phyloP scores from a whole-genome alignment of 2,329 filamentous ascomycete genomes.

The Blastomyces gilchristii region DNA sequence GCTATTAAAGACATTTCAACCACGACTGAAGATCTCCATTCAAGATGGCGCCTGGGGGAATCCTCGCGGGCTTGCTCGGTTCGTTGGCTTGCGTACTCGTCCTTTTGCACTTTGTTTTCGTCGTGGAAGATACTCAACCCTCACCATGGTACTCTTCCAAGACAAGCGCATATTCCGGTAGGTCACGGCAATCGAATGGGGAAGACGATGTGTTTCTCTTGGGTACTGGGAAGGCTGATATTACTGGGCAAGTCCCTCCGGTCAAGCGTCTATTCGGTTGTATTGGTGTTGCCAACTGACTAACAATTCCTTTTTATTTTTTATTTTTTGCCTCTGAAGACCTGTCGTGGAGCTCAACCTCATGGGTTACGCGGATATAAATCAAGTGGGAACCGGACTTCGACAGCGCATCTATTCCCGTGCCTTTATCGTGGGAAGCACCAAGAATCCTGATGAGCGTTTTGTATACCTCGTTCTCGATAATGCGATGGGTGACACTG shows the following conservation, averaged over 20 bases:
- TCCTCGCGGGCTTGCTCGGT: conserved; percentile 7
- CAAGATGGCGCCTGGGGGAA: conserved; percentile 9
- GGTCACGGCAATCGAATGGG: conserved; percentile 14
- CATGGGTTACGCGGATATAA: conserved; percentile 83
- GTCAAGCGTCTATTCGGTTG: conserved; percentile 9
- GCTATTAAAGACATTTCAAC: not conserved
- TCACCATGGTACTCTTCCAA: conserved; percentile 15
- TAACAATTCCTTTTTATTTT: not conserved
- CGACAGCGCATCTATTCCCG: conserved; percentile 81
- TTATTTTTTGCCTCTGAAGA: conserved; percentile 29
- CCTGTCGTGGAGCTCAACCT: conserved; percentile 84
- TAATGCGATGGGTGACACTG: conserved; percentile 78
- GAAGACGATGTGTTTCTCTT: conserved; percentile 47
- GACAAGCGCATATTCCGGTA: conserved; percentile 19
- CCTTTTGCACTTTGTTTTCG: conserved; percentile 25
- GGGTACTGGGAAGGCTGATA: conserved; percentile 61
- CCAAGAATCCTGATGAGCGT: conserved; percentile 54
- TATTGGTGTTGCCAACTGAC: not conserved
- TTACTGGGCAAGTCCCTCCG: conserved; percentile 48
- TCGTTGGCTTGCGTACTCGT: conserved; percentile 19
- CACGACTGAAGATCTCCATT: not conserved
- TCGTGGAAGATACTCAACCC: conserved; percentile 15
- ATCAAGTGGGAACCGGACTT: conserved; percentile 71
- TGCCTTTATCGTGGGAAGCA: conserved; percentile 73
- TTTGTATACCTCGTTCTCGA: conserved; percentile 85